Conservation (phyloP, 495 filamentous ascomycete genomes). For the Lasiosphaeria hispida region DNA sequence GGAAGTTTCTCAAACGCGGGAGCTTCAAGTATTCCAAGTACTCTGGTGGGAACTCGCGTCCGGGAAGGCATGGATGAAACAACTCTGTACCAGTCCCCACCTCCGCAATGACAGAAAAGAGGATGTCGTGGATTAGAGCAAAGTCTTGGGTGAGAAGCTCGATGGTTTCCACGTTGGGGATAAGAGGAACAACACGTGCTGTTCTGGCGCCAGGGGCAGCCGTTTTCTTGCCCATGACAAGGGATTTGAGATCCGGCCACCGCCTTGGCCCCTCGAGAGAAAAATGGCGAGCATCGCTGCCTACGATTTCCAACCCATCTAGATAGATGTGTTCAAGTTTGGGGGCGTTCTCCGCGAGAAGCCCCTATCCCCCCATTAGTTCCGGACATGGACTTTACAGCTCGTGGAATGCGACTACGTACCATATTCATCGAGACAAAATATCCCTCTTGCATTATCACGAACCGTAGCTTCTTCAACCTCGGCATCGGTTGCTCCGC, state of each 20-base stretch:
- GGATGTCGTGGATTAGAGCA: no score
- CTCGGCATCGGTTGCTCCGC: no score
- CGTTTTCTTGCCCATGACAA: slow-evolving; percentile 4
- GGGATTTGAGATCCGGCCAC: slow-evolving; percentile 2
- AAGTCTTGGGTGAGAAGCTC: no score
- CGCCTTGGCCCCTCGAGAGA: neutral
- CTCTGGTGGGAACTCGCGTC: no score
- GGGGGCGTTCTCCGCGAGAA: slow-evolving; percentile 9
- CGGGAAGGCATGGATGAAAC: neutral
- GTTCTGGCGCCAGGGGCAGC: no score
- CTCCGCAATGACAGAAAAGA: neutral
- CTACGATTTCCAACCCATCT: slow-evolving; percentile 4
- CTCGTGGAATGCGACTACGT: neutral
- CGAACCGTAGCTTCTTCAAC: no score
- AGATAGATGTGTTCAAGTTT: slow-evolving; percentile 22
- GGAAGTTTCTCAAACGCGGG: slow-evolving; percentile 24
- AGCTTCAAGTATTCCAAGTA: neutral
- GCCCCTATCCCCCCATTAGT: neutral
- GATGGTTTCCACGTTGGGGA: neutral
- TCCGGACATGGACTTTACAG: neutral
- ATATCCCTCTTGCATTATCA: no score
- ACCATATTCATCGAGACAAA: neutral
- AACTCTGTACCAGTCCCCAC: no score
- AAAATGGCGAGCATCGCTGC: neutral
- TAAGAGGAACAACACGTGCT: neutral